A percentile compares a stretch with the other conserved stretches of the same genome.
Evolutionary conservation across 2,329 filamentous ascomycete genomes (phyloP).

Genomic region (Sphaerulina musiva): DNA sequence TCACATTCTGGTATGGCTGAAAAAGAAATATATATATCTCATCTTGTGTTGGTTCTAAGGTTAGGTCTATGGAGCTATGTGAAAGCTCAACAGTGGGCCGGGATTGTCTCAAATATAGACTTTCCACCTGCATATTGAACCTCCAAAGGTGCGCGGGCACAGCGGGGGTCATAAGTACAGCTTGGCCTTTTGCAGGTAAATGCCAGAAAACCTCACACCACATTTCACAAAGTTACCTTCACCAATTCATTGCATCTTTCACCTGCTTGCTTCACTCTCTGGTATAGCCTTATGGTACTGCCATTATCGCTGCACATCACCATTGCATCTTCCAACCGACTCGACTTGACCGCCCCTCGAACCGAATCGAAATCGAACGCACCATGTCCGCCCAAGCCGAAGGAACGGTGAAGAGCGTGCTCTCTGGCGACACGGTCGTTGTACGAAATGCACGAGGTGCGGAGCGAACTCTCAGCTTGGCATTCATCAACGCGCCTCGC

Average conservation of each 20-base stretch:
- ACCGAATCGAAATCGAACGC: constrained; percentile 1
- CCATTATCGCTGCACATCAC: not conserved
- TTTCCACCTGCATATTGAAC: too few relatives aligned
- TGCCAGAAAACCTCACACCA: not conserved
- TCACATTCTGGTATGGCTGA: too few relatives aligned
- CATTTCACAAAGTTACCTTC: not conserved
- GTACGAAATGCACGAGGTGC: constrained; percentile 73
- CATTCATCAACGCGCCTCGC: constrained; percentile 84
- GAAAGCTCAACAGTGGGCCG: too few relatives aligned
- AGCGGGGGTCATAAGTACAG: not conserved
- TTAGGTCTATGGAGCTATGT: too few relatives aligned
- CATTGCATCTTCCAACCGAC: not conserved
- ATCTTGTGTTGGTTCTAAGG: too few relatives aligned
- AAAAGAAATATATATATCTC: too few relatives aligned
- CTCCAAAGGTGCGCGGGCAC: not conserved
- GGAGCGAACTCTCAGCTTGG: constrained; percentile 82
- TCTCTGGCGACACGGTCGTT: constrained; percentile 88
- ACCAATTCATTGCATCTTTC: not conserved
- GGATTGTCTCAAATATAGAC: too few relatives aligned
- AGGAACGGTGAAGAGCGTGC: constrained; percentile 82
- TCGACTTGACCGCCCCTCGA: not conserved
- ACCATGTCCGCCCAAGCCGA: constrained; percentile 43
- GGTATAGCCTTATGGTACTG: not conserved
- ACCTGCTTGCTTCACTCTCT: not conserved
- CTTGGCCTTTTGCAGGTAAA: not conserved